Evolutionary conservation across 306 rosid genomes (phyloP).

Genomic region (Glycine tomentella): DNA sequence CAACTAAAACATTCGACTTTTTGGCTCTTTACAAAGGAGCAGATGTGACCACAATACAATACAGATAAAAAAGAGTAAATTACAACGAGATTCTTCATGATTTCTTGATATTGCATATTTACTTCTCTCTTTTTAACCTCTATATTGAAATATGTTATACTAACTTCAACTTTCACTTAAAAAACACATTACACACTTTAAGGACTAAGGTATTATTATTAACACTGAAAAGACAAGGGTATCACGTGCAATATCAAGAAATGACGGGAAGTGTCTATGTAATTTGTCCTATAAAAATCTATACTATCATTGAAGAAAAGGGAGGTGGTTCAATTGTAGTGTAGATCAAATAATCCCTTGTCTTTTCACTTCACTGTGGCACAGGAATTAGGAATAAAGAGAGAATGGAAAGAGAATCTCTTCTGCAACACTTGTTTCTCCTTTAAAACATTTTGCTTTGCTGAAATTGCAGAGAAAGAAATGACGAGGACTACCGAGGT

Average conservation of each 20-base stretch:
- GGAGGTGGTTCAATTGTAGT: slow-evolving; percentile 1
- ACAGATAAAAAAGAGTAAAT: background rate
- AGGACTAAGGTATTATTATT: background rate
- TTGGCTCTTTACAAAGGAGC: slow-evolving; percentile 51
- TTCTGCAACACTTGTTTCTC: slow-evolving; percentile 49
- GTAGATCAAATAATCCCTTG: slow-evolving; percentile 14
- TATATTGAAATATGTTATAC: background rate
- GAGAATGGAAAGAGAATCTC: slow-evolving; percentile 54
- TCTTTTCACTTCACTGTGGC: slow-evolving; percentile 51
- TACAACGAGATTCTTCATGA: background rate
- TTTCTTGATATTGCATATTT: background rate
- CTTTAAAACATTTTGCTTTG: slow-evolving; percentile 42
- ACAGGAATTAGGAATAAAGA: slow-evolving; percentile 49
- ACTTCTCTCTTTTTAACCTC: background rate
- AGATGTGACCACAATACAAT: slow-evolving; percentile 54
- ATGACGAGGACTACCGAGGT: slow-evolving; percentile 52
- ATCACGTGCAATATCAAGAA: background rate
- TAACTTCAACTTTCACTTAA: background rate
- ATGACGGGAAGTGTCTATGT: background rate
- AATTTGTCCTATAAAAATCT: background rate
- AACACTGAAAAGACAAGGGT: background rate
- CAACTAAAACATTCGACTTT: slow-evolving; percentile 54
- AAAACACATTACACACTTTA: background rate
- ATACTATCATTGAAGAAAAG: background rate
- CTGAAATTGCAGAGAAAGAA: slow-evolving; percentile 44